These are phyloP conservation scores for Rhodamnia rubescens DNA, from an alignment of 345 rosid genomes.

Conservation along the genomic window DNA sequence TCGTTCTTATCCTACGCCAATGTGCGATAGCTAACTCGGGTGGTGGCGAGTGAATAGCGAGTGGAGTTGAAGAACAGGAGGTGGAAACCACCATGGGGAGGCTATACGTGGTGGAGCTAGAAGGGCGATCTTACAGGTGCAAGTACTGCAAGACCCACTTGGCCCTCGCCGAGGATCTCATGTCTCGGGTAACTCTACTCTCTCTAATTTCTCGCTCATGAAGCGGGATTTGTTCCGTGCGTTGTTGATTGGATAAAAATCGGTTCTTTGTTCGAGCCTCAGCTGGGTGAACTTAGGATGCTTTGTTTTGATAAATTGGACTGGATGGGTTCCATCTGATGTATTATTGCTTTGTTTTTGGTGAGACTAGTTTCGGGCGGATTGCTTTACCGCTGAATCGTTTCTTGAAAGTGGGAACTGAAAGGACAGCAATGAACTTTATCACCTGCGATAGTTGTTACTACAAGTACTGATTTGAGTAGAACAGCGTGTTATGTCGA, in stretches of 20 bases:
- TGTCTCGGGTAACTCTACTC: constrained; percentile 36
- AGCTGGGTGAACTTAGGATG: not conserved
- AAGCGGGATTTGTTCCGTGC: not conserved
- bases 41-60: not conserved
- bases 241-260: not conserved
- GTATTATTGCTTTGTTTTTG: not conserved
- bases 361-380: not conserved
- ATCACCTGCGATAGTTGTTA: not conserved
- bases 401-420: not conserved
- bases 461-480: not conserved
- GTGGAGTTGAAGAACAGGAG: not conserved
- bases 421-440: not conserved
- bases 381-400: not conserved
- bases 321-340: not conserved
- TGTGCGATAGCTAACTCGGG: not conserved
- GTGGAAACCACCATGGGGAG: constrained; percentile 44
- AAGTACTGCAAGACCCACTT: constrained; percentile 78
- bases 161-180: constrained; percentile 59
- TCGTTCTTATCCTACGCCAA: not conserved
- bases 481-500: not conserved
- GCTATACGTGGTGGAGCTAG: constrained; percentile 78
- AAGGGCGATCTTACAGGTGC: constrained; percentile 88
- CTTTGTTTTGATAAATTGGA: not conserved
- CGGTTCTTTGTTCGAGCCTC: not conserved
- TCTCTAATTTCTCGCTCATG: not conserved